phyloP scores from a whole-genome alignment of 352 stramenopile genomes.

The Phytophthora citrophthora region DNA sequence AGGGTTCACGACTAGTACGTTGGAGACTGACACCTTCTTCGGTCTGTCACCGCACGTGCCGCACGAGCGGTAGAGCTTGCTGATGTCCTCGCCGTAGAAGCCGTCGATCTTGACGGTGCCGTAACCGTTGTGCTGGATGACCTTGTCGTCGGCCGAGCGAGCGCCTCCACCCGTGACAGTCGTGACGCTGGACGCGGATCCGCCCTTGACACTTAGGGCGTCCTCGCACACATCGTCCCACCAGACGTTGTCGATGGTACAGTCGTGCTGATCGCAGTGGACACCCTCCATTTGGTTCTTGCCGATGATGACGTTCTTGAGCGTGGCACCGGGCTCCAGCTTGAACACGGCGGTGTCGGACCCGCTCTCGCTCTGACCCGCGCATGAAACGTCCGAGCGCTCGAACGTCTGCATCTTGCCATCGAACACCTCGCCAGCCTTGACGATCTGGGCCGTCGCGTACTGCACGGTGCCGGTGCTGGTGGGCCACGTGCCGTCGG shows the following conservation, averaged over 20 bases:
- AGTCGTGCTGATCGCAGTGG: conserved; percentile 15
- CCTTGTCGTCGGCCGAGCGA: conserved; percentile 47
- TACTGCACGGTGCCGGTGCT: conserved; percentile 18
- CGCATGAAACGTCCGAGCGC: conserved; percentile 44
- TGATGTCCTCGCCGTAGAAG: conserved; percentile 21
- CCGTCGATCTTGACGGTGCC: conserved; percentile 25
- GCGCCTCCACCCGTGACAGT: conserved; percentile 33
- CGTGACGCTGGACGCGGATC: conserved; percentile 29
- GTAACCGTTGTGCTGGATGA: conserved; percentile 40
- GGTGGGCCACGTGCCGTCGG: conserved; percentile 21
- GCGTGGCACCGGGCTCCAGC: conserved; percentile 21
- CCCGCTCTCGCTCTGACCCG: conserved; percentile 22
- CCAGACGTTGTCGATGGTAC: conserved; percentile 14
- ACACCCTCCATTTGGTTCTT: conserved; percentile 24
- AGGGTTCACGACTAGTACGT: conserved; percentile 39
- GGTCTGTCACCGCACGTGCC: conserved; percentile 30
- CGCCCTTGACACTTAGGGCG: conserved; percentile 41
- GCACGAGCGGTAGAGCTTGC: conserved; percentile 27
- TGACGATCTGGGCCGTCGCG: conserved; percentile 32
- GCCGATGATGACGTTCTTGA: conserved; percentile 26
- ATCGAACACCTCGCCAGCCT: conserved; percentile 33
- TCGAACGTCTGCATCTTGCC: conserved; percentile 61
- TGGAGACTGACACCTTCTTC: conserved; percentile 33
- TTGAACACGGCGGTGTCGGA: conserved; percentile 43
- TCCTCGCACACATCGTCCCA: conserved; percentile 19